Evolutionary conservation across 1,139 yeast genomes (phyloP), one percentile per base, ranked within the genome.

Genomic region (Candida dubliniensis): DNA sequence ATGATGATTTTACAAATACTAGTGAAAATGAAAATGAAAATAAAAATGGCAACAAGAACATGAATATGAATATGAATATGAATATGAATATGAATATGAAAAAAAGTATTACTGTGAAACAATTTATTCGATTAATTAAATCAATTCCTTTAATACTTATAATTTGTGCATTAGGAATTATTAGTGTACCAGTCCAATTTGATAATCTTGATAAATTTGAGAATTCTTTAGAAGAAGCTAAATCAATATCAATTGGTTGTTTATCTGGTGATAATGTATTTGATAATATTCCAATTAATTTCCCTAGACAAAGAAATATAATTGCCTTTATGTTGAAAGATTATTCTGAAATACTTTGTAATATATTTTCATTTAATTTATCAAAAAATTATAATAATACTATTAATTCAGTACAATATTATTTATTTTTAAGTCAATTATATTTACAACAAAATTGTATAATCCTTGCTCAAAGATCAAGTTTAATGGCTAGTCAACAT

Each of bases 381-480:
- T n/a, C n/a, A n/a, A n/a, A n/a, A n/a, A n/a, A n/a, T n/a, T 49
- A 46, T 15, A 55, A 54, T 30, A 58, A 57, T 42, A 54, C 69
- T 2, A 46, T 60, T 9, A 47, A 51, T 9, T 52, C 61, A 3
- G 65, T 67, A 2, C 64, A 66, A 41, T 69, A 53, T 43, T 52
- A 64, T 37, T 43, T 72, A n/a, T 52, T 74, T 24, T 48, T 60
- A 31, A 66, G 68, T 37, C 74, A 68, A 47, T 74, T 61, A 51
- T 54, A 68, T 48, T 57, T 72, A 51, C 66, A 64, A 45, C 57
- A 63, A 36, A 52, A 72, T 58, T 64, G 66, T 25, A 78, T 79
- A 4, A 45, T 69, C 18, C 54, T 58, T 37, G 74, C 78, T 1
- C 71, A 71, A 61, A 58, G 64, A 34, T 45, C 55, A 11, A 63